Base-by-base conservation (phyloP, 2,329 filamentous ascomycete species). In the Cryphonectria nitschkei region DNA sequence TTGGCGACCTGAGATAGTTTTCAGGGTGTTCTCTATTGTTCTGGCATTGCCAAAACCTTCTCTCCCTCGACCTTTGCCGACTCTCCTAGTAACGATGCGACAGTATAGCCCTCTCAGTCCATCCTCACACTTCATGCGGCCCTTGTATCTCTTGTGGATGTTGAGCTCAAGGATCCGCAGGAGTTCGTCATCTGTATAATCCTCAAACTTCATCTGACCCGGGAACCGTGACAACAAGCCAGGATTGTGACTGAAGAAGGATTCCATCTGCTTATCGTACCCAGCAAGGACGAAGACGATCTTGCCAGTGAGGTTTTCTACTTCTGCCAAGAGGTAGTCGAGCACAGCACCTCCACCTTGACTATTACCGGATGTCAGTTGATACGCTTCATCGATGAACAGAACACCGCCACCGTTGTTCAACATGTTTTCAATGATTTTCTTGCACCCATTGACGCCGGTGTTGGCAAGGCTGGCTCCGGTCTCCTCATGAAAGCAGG, bases 381-480 rank as follows among this genome's bases (percentile, higher is more conserved):
- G 92, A 75, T 95, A 94, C 0, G 92, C 92, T 77, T 95, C 92
- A 72, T 95, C 93, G 32, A 95, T 90, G 76, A 95, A 95, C 1
- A 93, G 76, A 0, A 90, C 90, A 0, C 93, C 93, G 0, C 92
- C 92, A 0, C 87, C 89, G 0, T 79, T 74, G 39, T 89, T 82
- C 4, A 88, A 77, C 0, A 95, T 83, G 0, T 82, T 74, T 2
- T 90, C 83, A 7, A 93, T 80, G 0, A 89, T 78, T 16, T 84
- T 84, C 75, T 92, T 84, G 73, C 85, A 88, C 0, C 84, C 88
- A 0, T 80, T 68, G 0, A 93, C 86, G 0, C 91, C 92, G 0
- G 85, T 83, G 63, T 87, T 88, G 0, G 91, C 88, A 0, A 95
- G 83, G 22, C 84, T 83, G 0, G 92, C 88, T 0, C 92, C 93